Base-by-base conservation (phyloP, 1,139 yeast species). In the Saccharomycopsis phalli region DNA sequence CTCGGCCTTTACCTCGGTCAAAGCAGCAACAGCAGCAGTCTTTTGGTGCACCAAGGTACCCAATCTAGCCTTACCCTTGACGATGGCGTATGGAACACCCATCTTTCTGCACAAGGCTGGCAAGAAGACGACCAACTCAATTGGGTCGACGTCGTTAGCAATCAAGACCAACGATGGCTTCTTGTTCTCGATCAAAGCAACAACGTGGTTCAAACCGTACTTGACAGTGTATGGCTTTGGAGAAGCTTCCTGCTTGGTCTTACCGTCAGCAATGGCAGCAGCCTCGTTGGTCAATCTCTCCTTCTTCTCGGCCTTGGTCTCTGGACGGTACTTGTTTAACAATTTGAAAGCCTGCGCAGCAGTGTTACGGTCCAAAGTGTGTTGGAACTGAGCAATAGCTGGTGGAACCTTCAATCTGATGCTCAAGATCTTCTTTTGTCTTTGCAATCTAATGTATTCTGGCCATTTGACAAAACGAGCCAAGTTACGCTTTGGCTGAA, bases 391-490 rank as follows among this genome's bases (percentile, higher is more conserved):
- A 54, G 97, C 76, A 63, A 88, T 80, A 53, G 97, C 82, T 61
- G 98, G 98, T 55, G 98, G 98, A 62, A 88, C 97, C 81, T 88
- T 88, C 65, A 88, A 79, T 80, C 98, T 87, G 68, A 87, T 67
- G 58, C 81, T 74, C 66, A 88, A 76, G 62, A 88, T 82, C 76
- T 88, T 88, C 83, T 80, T 88, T 75, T 91, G 97, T 78, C 97
- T 86, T 73, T 84, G 94, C 57, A 82, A 74, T 74, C 94, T 86
- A 57, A 88, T 94, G 68, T 87, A 87, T 70, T 81, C 93, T 65
- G 97, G 97, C 96, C 97, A 88, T 71, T 82, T 88, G 63, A 88
- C 96, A 66, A 82, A 87, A 71, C 96, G 84, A 53, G 93, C 71
- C 62, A 88, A 78, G 83, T 88, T 82, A 73, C 93, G 81, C 76